Base-by-base conservation (phyloP, 352 stramenopile species). In the Globisporangium cederbergense region DNA sequence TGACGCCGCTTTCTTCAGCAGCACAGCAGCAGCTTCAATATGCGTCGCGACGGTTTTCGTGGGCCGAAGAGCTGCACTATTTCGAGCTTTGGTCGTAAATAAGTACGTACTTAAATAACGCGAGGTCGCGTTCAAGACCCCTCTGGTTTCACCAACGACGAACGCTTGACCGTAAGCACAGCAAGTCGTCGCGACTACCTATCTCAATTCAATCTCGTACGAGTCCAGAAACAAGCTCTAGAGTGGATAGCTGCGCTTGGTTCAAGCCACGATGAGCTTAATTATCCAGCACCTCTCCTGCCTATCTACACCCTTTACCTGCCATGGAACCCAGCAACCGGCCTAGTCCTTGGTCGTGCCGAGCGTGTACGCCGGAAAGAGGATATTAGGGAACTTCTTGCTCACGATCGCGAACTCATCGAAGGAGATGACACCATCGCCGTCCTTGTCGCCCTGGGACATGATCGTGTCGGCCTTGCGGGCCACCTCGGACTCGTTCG, bases 401-500 rank as follows among this genome's bases (percentile, higher is more conserved):
- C 80, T 96, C 57, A 98, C 94, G 62, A 98, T 75, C 30, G 96
- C 89, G 72, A 98, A 98, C 74, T 98, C 96, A 66, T 99, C 95
- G 71, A 99, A 98, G 18, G 90, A 98, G 66, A 99, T 98, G 53
- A 98, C 91, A 28, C 96, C 95, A 78, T 98, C 95, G 65, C 95
- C 96, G 73, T 98, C 91, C 74, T 98, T 98, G 68, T 98, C 91
- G 38, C 90, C 95, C 67, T 98, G 95, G 22, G 90, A 94, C 93
- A 99, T 98, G 73, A 99, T 98, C 54, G 94, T 98, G 68, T 98
- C 95, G 25, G 96, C 94, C 72, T 98, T 98, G 51, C 93, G 87
- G 30, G 90, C 68, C n/a, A 98, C 95, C 67, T 98, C 95, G 54
- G 86, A 75, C 62, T 98, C 91, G 62, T 67, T 92, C 32, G 82